phyloP scores from a whole-genome alignment of 805 yeast genomes.

The Lipomyces spencermartinsiae region DNA sequence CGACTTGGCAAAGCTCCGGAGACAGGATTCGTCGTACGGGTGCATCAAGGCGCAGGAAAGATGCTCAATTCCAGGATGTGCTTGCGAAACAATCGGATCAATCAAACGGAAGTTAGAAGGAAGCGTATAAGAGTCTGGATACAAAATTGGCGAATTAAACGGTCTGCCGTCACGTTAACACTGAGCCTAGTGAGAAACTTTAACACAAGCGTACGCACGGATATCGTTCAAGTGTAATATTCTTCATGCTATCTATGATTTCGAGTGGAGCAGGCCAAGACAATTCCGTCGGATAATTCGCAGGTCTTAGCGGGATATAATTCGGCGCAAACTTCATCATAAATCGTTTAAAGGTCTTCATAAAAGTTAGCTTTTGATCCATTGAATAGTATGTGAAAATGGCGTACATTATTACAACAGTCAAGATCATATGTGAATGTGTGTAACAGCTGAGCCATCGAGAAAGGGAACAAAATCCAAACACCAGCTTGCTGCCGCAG shows the following conservation, averaged over 20 bases:
- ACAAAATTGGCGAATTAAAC: constrained; percentile 39
- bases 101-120: constrained; percentile 30
- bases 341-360: constrained; percentile 40
- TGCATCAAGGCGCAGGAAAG: constrained; percentile 35
- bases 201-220: constrained; percentile 43
- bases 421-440: constrained; percentile 47
- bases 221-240: constrained; percentile 44
- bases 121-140: constrained; percentile 35
- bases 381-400: not conserved
- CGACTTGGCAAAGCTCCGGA: constrained; percentile 21
- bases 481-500: constrained; percentile 49
- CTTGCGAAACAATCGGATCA: constrained; percentile 35
- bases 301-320: constrained; percentile 45
- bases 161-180: constrained; percentile 21
- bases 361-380: not conserved
- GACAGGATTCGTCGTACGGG: constrained; percentile 35
- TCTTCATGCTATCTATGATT: constrained; percentile 44
- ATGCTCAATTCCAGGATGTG: constrained; percentile 36
- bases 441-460: constrained; percentile 50
- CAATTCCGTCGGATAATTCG: constrained; percentile 41
- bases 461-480: constrained; percentile 51
- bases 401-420: constrained; percentile 42
- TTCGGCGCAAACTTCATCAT: constrained; percentile 44
- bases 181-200: not conserved
- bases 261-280: constrained; percentile 47